Evolutionary conservation across 768 basidiomycete species (phyloP).

Genomic region (Lactarius sanguifluus): DNA sequence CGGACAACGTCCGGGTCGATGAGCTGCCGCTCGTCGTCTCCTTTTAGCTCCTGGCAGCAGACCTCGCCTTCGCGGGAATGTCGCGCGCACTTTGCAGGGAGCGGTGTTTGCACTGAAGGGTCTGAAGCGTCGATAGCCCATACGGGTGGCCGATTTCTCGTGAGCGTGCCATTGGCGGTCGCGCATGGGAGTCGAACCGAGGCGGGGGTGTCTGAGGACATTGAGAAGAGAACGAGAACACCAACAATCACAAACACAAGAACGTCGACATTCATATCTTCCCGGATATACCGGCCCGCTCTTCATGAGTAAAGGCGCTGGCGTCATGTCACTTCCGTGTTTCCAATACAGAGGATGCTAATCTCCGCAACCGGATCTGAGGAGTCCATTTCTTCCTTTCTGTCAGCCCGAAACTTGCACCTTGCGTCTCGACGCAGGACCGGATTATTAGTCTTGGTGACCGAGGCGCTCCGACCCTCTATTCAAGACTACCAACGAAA

Average conservation of each 20-base stretch:
- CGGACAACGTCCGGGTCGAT: slow-evolving; percentile 86
- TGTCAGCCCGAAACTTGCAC: not conserved
- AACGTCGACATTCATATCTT: not conserved
- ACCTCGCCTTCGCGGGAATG: slow-evolving; percentile 51
- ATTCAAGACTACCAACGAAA: not conserved
- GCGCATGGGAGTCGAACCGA: slow-evolving; percentile 17
- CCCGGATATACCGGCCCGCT: not conserved
- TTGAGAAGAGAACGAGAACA: not conserved
- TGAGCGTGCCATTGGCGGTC: not conserved
- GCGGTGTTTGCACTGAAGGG: slow-evolving; percentile 43
- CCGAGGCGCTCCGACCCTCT: not conserved
- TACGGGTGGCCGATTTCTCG: slow-evolving; percentile 49
- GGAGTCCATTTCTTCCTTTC: not conserved
- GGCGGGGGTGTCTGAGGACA: slow-evolving; percentile 13
- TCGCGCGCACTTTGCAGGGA: slow-evolving; percentile 58
- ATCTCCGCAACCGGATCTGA: not conserved
- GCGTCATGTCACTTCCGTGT: too few species aligned
- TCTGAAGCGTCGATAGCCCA: slow-evolving; percentile 59
- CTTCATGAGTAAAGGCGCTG: not conserved
- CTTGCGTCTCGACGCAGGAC: not conserved
- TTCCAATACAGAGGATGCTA: too few species aligned
- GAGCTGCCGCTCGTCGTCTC: slow-evolving; percentile 74
- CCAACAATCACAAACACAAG: not conserved
- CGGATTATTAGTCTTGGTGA: not conserved
- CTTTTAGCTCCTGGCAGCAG: slow-evolving; percentile 88